phyloP scores from a whole-genome alignment of 176 grass and related monocot species.

The Musa beccarii region DNA sequence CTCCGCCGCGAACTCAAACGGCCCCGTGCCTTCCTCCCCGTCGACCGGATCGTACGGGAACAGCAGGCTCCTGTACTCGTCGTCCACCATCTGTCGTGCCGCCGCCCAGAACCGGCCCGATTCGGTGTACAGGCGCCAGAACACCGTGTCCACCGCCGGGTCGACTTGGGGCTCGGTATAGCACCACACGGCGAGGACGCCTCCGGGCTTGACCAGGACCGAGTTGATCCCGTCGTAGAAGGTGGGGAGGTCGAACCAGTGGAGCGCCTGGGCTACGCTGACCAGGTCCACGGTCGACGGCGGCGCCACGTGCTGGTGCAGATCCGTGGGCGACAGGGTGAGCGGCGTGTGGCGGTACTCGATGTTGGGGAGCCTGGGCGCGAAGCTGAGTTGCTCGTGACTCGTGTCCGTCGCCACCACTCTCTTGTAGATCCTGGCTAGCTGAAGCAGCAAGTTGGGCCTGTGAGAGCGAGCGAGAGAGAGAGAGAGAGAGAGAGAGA shows the following conservation, averaged over 20 bases:
- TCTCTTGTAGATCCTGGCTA: constrained; percentile 43
- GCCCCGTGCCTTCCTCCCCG: constrained; percentile 40
- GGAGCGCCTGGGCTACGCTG: constrained; percentile 80
- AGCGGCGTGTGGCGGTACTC: constrained; percentile 46
- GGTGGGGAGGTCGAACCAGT: constrained; percentile 69
- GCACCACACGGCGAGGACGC: constrained; percentile 83
- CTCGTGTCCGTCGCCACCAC: constrained; percentile 89
- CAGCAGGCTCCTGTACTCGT: constrained; percentile 43
- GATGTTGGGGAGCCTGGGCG: constrained; percentile 35
- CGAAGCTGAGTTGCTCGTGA: constrained; percentile 56
- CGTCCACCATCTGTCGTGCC: constrained; percentile 49
- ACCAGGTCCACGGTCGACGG: constrained; percentile 50
- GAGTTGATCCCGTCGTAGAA: constrained; percentile 53
- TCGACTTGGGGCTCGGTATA: constrained; percentile 59
- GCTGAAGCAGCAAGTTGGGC: constrained; percentile 21
- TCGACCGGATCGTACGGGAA: constrained; percentile 70
- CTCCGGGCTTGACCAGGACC: constrained; percentile 31
- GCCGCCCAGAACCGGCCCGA: constrained; percentile 55
- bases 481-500: neutral
- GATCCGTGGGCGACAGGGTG: constrained; percentile 15
- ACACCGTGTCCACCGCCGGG: constrained; percentile 44
- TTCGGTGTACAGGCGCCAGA: constrained; percentile 43
- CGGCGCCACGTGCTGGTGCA: constrained; percentile 37
- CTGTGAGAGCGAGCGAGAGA: neutral
- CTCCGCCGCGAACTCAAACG: constrained; percentile 59